phyloP scores from a whole-genome alignment of 768 basidiomycete species.

The Tubosaeta brunneosetosa region DNA sequence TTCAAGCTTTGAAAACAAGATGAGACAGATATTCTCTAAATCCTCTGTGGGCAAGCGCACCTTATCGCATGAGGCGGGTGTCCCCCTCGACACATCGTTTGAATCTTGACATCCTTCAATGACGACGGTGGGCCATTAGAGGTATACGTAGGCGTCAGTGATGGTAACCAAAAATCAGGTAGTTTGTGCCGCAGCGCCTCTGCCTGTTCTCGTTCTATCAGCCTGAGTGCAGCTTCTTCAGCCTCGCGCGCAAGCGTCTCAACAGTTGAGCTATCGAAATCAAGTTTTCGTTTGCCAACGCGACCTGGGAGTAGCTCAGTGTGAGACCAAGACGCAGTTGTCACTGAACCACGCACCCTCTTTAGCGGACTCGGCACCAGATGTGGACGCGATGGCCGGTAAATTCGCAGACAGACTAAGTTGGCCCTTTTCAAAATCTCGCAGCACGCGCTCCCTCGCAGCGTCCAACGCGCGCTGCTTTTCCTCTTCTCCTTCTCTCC shows the following conservation, averaged over 20 bases:
- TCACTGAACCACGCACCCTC: conserved; percentile 30
- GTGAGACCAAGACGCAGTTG: background rate
- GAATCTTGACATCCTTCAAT: conserved; percentile 75
- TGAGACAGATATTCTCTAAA: background rate
- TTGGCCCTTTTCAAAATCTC: conserved; percentile 87
- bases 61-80: conserved; percentile 70
- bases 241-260: conserved; percentile 73
- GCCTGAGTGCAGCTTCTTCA: conserved; percentile 78
- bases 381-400: conserved; percentile 33
- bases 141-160: conserved; percentile 78
- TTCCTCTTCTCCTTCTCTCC: conserved; percentile 78
- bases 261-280: conserved; percentile 69
- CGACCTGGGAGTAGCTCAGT: conserved; percentile 36
- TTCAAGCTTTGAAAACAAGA: conserved; percentile 56
- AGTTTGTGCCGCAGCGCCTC: conserved; percentile 83
- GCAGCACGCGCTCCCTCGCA: conserved; percentile 84
- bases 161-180: conserved; percentile 97
- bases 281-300: conserved; percentile 80
- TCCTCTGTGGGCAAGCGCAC: conserved; percentile 42
- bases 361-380: conserved; percentile 32
- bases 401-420: conserved; percentile 54
- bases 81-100: conserved; percentile 84
- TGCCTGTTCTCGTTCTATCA: conserved; percentile 82
- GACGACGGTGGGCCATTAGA: conserved; percentile 59
- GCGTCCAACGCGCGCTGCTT: conserved; percentile 59